These are phyloP conservation scores for Hevea brasiliensis DNA, from an alignment of 345 rosid species.

Conservation along the genomic window DNA sequence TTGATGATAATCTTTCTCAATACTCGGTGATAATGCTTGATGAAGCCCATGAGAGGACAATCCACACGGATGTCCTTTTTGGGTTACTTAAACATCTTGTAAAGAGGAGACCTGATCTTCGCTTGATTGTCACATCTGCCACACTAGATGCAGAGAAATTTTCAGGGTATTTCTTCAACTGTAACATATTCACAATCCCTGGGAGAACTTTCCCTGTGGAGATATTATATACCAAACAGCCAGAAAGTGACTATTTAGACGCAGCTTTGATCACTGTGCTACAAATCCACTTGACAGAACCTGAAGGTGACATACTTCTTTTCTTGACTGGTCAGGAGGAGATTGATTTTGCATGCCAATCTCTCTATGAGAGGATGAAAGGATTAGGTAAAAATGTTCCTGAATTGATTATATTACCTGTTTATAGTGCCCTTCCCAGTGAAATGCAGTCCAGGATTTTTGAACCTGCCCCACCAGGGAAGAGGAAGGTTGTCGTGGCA, in stretches of 20 bases:
- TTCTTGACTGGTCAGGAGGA: constrained; percentile 90
- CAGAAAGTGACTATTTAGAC: constrained; percentile 80
- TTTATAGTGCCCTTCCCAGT: constrained; percentile 85
- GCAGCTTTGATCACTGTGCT: constrained; percentile 74
- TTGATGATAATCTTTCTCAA: constrained; percentile 63
- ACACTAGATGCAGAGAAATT: constrained; percentile 86
- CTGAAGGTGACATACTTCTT: constrained; percentile 82
- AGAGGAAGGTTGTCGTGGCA: constrained; percentile 86
- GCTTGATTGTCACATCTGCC: constrained; percentile 77
- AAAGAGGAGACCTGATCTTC: constrained; percentile 68
- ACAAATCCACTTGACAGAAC: constrained; percentile 85
- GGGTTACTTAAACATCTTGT: constrained; percentile 71
- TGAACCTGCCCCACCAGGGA: constrained; percentile 81
- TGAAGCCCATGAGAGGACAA: constrained; percentile 84
- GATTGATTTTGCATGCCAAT: constrained; percentile 82
- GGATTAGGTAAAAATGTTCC: constrained; percentile 71
- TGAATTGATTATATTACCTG: constrained; percentile 76
- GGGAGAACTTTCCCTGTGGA: constrained; percentile 89
- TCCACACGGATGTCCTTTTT: constrained; percentile 76
- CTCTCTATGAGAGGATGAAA: constrained; percentile 81
- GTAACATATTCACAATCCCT: constrained; percentile 83
- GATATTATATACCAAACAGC: constrained; percentile 74
- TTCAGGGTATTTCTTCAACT: constrained; percentile 77
- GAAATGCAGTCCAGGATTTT: constrained; percentile 90
- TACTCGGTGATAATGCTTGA: constrained; percentile 73